These are phyloP conservation scores for Microsporum ferrugineum DNA, from an alignment of 2,329 filamentous ascomycete genomes.

Conservation along the genomic window DNA sequence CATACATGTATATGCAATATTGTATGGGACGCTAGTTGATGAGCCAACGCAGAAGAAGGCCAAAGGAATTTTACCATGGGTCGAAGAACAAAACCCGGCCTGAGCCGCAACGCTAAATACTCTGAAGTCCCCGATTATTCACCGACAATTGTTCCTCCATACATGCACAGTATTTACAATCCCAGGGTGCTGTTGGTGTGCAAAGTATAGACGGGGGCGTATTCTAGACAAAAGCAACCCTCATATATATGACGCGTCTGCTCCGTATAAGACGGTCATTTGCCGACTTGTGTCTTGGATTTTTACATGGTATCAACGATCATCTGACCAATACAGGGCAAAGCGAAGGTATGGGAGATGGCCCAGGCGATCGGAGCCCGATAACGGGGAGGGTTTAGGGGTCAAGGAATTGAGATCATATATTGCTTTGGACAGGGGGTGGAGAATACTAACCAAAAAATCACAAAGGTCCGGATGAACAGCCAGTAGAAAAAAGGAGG, in stretches of 20 bases:
- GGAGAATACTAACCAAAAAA: conserved; percentile 2
- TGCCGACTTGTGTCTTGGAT: background rate
- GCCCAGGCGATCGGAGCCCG: conserved; percentile 2
- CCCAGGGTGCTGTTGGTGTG: background rate
- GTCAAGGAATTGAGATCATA: background rate
- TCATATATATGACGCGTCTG: background rate
- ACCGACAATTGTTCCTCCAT: background rate
- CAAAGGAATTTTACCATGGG: background rate
- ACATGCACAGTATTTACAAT: background rate
- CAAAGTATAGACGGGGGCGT: background rate
- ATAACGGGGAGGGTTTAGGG: background rate
- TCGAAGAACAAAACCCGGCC: background rate
- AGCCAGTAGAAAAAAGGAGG: background rate
- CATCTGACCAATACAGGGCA: background rate
- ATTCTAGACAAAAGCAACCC: background rate
- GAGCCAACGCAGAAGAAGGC: conserved; percentile 2
- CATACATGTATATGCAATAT: background rate
- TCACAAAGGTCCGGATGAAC: background rate
- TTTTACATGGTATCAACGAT: background rate
- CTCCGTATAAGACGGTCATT: background rate
- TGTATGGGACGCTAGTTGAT: background rate
- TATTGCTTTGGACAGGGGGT: background rate
- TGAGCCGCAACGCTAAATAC: background rate
- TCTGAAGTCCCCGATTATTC: background rate
- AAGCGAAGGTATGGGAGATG: background rate